Evolutionary conservation across 2,329 filamentous ascomycete genomes (phyloP).

Genomic region (Fusarium luffae): DNA sequence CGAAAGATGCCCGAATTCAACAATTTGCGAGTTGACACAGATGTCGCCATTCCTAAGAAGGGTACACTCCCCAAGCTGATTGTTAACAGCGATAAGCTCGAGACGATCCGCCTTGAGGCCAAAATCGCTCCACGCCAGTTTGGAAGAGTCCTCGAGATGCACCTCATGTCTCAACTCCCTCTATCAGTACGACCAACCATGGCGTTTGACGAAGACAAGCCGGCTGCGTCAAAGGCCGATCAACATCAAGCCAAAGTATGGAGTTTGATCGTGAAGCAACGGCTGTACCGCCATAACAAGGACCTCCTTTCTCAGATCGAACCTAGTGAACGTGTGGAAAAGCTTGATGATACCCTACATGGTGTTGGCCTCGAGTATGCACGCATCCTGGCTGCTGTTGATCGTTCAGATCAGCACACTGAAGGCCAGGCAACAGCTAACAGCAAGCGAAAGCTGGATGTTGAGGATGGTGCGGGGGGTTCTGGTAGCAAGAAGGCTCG

Average conservation of each 20-base stretch:
- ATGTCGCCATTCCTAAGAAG: slow-evolving; percentile 60
- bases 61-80: slow-evolving; percentile 63
- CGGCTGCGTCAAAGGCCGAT: slow-evolving; percentile 62
- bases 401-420: slow-evolving; percentile 52
- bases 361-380: slow-evolving; percentile 79
- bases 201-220: slow-evolving; percentile 55
- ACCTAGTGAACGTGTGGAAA: slow-evolving; percentile 73
- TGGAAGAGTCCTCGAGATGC: slow-evolving; percentile 78
- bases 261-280: slow-evolving; percentile 79
- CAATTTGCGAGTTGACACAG: slow-evolving; percentile 65
- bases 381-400: slow-evolving; percentile 65
- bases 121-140: slow-evolving; percentile 86
- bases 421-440: slow-evolving; percentile 38
- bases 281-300: slow-evolving; percentile 79
- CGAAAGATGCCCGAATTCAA: slow-evolving; percentile 68
- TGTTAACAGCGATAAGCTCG: slow-evolving; percentile 66
- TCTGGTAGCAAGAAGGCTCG: slow-evolving; percentile 61
- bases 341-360: slow-evolving; percentile 75
- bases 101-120: slow-evolving; percentile 66
- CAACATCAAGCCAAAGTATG: slow-evolving; percentile 75
- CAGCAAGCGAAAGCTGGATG: slow-evolving; percentile 60
- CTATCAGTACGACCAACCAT: slow-evolving; percentile 65
- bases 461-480: slow-evolving; percentile 42
- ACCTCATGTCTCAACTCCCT: slow-evolving; percentile 72
- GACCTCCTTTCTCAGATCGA: slow-evolving; percentile 78